Base-by-base conservation (phyloP, 129 eudicot genomes). In the Calendula officinalis region DNA sequence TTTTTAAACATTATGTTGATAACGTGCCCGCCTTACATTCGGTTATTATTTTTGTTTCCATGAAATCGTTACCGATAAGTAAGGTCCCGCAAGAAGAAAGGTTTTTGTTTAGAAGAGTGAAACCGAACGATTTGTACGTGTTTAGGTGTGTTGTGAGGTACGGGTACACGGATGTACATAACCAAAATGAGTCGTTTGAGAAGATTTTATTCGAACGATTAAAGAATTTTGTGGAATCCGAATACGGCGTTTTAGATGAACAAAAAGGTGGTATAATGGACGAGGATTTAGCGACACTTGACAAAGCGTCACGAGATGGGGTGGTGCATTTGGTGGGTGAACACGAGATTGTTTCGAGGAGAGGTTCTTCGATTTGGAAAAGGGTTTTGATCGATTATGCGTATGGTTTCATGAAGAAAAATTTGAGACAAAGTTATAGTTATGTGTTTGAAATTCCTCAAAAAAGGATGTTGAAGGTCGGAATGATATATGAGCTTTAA, bases 121-220 rank as follows among this genome's bases (percentile, higher is more conserved):
- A 73, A 13, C 84, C 90, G 3, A 66, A 74, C 5, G 86, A 80
- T 44, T 68, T 85, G 8, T 59, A 70, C 1, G 82, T 84, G 64
- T 89, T 80, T 37, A 81, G 86, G 12, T 89, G 96, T 36, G 87
- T 85, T 59, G 94, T 85, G 56, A 82, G 96, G 40, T 89, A 85
- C 16, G 96, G 94, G 13, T 89, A 89, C 76, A 82, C 82, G 0
- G 94, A 84, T 9, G 77, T 72, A 32, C 78, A 76, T 7, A 72
- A 76, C 9, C 83, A 82, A 69, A 56, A 81, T 7, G 95, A 83
- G 57, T 67, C 87, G 0, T 83, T 89, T 3, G 97, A 89, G 43
- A 66, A 30, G 46, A 42, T 78, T 53, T 42, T 85, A 55, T 56
- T 81, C 0, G 86, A 83, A 43, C 57, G 81, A 30, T 40, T 89